A percentile compares a stretch with the other conserved stretches of the same genome.
Conservation (phyloP, 2,329 filamentous ascomycete genomes). For the Boeremia exigua region DNA sequence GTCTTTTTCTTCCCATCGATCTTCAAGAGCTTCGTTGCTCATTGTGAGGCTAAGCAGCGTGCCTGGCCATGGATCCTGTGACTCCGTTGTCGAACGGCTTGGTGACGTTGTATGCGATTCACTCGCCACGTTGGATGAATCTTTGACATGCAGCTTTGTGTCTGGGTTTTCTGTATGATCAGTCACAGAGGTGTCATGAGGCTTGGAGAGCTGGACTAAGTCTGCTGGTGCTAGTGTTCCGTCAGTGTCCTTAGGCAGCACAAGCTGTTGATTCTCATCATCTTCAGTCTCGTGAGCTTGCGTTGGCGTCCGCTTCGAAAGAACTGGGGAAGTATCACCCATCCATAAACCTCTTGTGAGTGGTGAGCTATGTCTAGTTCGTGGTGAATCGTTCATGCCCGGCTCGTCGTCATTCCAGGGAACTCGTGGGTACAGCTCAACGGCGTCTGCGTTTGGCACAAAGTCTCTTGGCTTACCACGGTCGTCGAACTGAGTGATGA, state of each 20-base stretch:
- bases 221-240: conserved; percentile 1
- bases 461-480: background rate
- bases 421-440: background rate
- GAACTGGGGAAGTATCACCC: conserved; percentile 6
- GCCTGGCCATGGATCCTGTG: background rate
- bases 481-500: conserved; percentile 8
- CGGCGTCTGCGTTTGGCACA: background rate
- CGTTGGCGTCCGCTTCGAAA: background rate
- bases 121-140: background rate
- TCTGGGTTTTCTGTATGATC: background rate
- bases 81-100: background rate
- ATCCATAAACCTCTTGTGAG: conserved; percentile 13
- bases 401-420: background rate
- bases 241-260: background rate
- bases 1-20: background rate
- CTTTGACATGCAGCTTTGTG: background rate
- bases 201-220: background rate
- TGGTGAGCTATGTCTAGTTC: background rate
- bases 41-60: background rate
- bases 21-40: background rate
- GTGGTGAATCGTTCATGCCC: background rate
- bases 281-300: background rate
- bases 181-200: background rate
- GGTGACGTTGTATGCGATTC: background rate
- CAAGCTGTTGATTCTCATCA: background rate